Conservation (phyloP, 2,329 filamentous ascomycete species). For the Aureobasidium musti region DNA sequence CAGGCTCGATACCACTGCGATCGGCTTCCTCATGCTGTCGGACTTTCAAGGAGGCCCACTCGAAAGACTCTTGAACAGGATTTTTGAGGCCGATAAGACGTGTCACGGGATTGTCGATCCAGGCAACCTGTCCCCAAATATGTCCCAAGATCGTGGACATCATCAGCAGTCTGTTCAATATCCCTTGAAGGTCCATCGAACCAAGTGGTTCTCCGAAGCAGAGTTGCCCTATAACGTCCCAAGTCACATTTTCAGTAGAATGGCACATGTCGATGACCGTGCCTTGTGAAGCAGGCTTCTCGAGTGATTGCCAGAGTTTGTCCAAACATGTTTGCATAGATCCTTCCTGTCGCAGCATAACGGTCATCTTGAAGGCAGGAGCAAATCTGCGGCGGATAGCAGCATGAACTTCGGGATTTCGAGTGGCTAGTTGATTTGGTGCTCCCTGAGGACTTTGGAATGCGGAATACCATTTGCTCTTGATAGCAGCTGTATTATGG, state of each 20-base stretch:
- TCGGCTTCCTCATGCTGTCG: slow-evolving; percentile 9
- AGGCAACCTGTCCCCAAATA: slow-evolving; percentile 25
- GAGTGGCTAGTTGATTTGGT: slow-evolving; percentile 8
- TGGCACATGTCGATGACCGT: slow-evolving; percentile 34
- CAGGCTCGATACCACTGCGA: slow-evolving; percentile 12
- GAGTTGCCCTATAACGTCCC: slow-evolving; percentile 35
- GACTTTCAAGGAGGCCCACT: slow-evolving; percentile 30
- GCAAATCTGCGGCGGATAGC: slow-evolving; percentile 18
- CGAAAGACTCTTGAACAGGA: slow-evolving; percentile 24
- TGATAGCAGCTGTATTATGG: slow-evolving; percentile 44
- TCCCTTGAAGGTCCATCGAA: too few species aligned
- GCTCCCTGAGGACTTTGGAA: slow-evolving; percentile 17
- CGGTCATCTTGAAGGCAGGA: slow-evolving; percentile 48
- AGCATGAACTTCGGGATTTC: slow-evolving; percentile 15
- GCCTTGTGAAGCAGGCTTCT: slow-evolving; percentile 29
- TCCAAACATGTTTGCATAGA: slow-evolving; percentile 41
- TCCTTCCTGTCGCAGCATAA: slow-evolving; percentile 45
- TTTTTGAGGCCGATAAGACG: slow-evolving; percentile 18
- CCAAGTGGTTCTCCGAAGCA: slow-evolving; percentile 32
- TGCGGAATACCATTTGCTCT: slow-evolving; percentile 23
- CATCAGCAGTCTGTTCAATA: not conserved
- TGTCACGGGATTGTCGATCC: slow-evolving; percentile 29
- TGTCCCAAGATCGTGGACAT: slow-evolving; percentile 29
- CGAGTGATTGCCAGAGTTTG: slow-evolving; percentile 35
- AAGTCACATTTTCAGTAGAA: slow-evolving; percentile 30